phyloP scores from a whole-genome alignment of 1,284 basidiomycete species.

The Athelia sp. region DNA sequence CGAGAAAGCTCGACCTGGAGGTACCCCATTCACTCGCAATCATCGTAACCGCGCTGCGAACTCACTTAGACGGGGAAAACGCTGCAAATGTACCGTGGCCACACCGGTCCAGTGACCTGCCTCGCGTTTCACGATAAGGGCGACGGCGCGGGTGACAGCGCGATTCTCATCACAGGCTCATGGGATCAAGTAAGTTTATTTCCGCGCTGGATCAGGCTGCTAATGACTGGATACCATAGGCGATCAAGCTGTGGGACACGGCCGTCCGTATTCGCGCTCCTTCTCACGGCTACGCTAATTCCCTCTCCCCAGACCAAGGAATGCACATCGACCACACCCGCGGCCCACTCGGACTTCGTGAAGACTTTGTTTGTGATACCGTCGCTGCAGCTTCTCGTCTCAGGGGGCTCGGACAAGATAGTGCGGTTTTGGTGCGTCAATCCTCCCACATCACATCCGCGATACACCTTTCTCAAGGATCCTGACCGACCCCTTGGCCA shows the following conservation, averaged over 20 bases:
- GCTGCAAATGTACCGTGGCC: conserved; percentile 71
- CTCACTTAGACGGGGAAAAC: conserved; percentile 70
- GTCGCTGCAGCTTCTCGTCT: conserved; percentile 63
- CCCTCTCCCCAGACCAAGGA: conserved; percentile 62
- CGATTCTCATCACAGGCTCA: conserved; percentile 76
- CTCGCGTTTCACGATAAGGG: conserved; percentile 57
- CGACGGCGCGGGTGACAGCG: conserved; percentile 29
- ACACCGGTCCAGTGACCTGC: conserved; percentile 82
- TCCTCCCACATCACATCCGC: background rate
- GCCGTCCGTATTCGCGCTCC: conserved; percentile 39
- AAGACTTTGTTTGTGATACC: conserved; percentile 75
- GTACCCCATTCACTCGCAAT: conserved; percentile 34
- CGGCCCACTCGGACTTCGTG: conserved; percentile 85
- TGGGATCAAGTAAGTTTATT: conserved; percentile 73
- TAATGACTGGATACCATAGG: conserved; percentile 34
- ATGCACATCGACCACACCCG: conserved; percentile 56
- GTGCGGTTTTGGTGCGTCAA: conserved; percentile 78
- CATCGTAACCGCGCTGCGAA: conserved; percentile 6
- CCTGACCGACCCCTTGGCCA: conserved; percentile 20
- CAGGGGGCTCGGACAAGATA: conserved; percentile 88
- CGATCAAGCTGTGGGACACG: conserved; percentile 80
- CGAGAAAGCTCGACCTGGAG: conserved; percentile 70
- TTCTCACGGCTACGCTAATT: conserved; percentile 3
- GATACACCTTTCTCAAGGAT: too few species aligned
- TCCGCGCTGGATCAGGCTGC: background rate